A percentile compares a stretch with the other conserved stretches of the same genome.
phyloP scores from a whole-genome alignment of 2,329 filamentous ascomycete genomes.

The Acrocalymma vagum region DNA sequence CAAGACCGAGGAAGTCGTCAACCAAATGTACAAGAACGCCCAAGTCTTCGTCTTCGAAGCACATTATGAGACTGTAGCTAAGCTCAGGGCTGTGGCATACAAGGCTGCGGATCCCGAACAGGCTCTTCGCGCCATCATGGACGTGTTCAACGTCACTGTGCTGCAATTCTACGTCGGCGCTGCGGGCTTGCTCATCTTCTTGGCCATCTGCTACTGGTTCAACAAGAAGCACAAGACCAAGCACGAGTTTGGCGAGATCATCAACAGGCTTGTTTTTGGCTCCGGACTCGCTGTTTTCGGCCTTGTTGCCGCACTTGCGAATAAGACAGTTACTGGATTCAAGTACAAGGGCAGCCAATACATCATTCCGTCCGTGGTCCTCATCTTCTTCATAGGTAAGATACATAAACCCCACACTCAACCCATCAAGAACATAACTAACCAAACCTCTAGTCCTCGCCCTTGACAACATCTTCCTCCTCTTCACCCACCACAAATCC shows the following conservation, averaged over 20 bases:
- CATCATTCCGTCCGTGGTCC: constrained; percentile 30
- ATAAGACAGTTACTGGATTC: constrained; percentile 28
- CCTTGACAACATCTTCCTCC: constrained; percentile 23
- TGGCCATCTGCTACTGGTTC: constrained; percentile 67
- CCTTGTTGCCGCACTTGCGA: constrained; percentile 21
- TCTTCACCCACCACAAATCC: constrained; percentile 15
- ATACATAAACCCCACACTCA: not conserved
- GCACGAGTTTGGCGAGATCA: constrained; percentile 38
- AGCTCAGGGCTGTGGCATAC: constrained; percentile 29
- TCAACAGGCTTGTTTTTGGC: constrained; percentile 30
- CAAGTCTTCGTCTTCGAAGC: constrained; percentile 35
- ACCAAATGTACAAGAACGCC: constrained; percentile 26
- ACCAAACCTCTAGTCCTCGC: constrained; percentile 15
- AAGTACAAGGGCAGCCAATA: constrained; percentile 30
- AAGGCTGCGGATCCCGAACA: constrained; percentile 3
- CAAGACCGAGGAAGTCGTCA: constrained; percentile 19
- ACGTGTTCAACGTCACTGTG: constrained; percentile 31
- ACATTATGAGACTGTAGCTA: constrained; percentile 30
- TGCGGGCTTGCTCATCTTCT: constrained; percentile 57
- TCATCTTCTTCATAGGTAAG: constrained; percentile 25
- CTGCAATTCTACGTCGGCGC: constrained; percentile 35
- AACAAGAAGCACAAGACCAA: constrained; percentile 46
- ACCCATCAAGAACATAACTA: not conserved
- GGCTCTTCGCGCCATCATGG: constrained; percentile 23
- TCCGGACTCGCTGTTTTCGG: constrained; percentile 30